phyloP scores from a whole-genome alignment of 169 alveolate genomes.

The Plasmodium yoelii region DNA sequence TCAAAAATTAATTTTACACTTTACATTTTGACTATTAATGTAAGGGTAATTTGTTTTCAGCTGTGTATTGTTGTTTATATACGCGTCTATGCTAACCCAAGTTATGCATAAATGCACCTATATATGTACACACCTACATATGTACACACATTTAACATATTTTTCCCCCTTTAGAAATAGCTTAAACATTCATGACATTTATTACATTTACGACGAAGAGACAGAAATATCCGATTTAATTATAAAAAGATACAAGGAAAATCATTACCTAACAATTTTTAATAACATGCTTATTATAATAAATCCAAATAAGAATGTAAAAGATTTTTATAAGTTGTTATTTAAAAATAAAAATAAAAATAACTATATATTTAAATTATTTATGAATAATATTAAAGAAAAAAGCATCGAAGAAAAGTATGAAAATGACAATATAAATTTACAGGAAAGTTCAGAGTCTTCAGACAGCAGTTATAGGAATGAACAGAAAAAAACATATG shows the following conservation, averaged over 20 bases:
- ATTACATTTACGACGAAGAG: conserved; percentile 51
- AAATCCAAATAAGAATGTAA: conserved; percentile 23
- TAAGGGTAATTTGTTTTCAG: not conserved
- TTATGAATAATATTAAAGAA: conserved; percentile 20
- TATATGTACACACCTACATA: not conserved
- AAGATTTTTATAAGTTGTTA: conserved; percentile 45
- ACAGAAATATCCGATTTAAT: conserved; percentile 48
- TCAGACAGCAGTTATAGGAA: conserved; percentile 22
- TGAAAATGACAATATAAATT: conserved; percentile 3
- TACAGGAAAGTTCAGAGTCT: conserved; percentile 8
- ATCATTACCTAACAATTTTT: conserved; percentile 48
- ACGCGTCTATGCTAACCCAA: not conserved
- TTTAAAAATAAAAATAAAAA: conserved; percentile 61
- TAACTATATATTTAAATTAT: conserved; percentile 47
- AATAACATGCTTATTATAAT: conserved; percentile 56
- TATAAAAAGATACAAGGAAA: conserved; percentile 48
- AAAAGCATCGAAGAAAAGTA: not conserved
- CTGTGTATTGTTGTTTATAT: not conserved
- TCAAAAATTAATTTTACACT: no score
- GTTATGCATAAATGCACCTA: not conserved
- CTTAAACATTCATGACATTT: conserved; percentile 45
- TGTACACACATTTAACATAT: not conserved
- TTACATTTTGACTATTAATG: no score
- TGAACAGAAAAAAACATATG: conserved; percentile 8
- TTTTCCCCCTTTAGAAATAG: conserved; percentile 11